These are phyloP conservation scores for Tripterygium wilfordii DNA, from an alignment of 177 flowering plant genomes.

Conservation along the genomic window DNA sequence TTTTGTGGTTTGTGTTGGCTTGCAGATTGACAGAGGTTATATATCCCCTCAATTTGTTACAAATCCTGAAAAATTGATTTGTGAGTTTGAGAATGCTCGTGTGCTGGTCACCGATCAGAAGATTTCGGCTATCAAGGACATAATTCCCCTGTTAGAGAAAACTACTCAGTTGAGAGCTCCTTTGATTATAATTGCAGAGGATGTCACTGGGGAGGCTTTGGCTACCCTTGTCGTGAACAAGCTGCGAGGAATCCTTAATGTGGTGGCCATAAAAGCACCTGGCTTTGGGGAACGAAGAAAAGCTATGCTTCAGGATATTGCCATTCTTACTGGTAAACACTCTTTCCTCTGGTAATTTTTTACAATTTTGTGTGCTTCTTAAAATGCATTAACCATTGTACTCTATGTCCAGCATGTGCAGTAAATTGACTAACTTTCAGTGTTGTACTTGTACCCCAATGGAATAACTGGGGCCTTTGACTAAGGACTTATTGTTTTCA, in stretches of 20 bases:
- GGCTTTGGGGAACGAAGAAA: conserved; percentile 91
- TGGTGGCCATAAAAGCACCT: conserved; percentile 95
- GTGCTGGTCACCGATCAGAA: conserved; percentile 91
- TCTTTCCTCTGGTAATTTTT: not conserved
- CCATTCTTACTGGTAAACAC: conserved; percentile 88
- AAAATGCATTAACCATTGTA: no score
- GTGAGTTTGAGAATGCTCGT: conserved; percentile 88
- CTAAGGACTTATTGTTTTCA: not conserved
- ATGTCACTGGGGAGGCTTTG: conserved; percentile 88
- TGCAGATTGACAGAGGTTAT: conserved; percentile 94
- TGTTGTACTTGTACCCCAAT: no score
- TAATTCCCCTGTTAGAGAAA: conserved; percentile 86
- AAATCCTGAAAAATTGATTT: conserved; percentile 74
- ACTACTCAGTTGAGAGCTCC: conserved; percentile 85
- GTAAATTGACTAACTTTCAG: no score
- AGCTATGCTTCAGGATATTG: conserved; percentile 91
- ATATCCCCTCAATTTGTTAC: conserved; percentile 98
- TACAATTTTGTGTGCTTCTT: not conserved
- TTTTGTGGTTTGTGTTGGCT: not conserved
- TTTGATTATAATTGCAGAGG: conserved; percentile 83
- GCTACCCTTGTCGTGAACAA: conserved; percentile 96
- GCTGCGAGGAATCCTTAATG: conserved; percentile 78
- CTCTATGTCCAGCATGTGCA: no score
- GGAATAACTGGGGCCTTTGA: no score
- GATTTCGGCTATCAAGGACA: conserved; percentile 84